Conservation (phyloP, 495 filamentous ascomycete genomes). For the Neurospora sp. region DNA sequence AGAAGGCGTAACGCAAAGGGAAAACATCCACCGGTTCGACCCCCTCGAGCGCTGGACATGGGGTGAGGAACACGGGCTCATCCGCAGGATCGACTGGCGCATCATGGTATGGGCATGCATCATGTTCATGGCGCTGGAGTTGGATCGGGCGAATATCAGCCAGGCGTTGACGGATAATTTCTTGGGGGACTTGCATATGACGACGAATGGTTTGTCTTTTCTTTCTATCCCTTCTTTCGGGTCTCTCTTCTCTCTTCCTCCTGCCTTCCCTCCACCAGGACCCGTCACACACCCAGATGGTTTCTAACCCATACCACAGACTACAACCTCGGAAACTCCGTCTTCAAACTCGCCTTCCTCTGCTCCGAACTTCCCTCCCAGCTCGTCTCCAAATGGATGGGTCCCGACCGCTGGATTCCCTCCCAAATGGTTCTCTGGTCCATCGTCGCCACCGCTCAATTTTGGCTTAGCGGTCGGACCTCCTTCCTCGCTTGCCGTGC, state of each 20-base stretch:
- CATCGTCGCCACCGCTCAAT: slow-evolving; percentile 58
- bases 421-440: slow-evolving; percentile 74
- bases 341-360: slow-evolving; percentile 61
- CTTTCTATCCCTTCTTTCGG: too few relatives aligned
- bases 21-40: slow-evolving; percentile 36
- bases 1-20: too few relatives aligned
- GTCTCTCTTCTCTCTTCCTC: too few relatives aligned
- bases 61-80: slow-evolving; percentile 27
- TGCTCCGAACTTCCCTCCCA: slow-evolving; percentile 68
- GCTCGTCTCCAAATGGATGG: slow-evolving; percentile 63
- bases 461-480: slow-evolving; percentile 48
- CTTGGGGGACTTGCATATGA: slow-evolving; percentile 23
- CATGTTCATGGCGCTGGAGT: slow-evolving; percentile 76
- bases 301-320: slow-evolving; percentile 23
- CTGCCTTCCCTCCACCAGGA: too few relatives aligned
- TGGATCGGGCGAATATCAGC: slow-evolving; percentile 60
- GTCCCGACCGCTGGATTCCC: slow-evolving; percentile 80
- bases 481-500: slow-evolving; percentile 57
- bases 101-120: slow-evolving; percentile 56
- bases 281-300: not conserved
- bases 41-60: slow-evolving; percentile 33
- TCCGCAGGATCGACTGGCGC: slow-evolving; percentile 31
- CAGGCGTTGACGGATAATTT: slow-evolving; percentile 35
- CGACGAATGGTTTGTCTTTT: slow-evolving; percentile 23
- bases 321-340: slow-evolving; percentile 69